Evolutionary conservation across 345 rosid species (phyloP), one percentile per base, ranked within the genome.

Genomic region (Psidium friedrichsthalianum): DNA sequence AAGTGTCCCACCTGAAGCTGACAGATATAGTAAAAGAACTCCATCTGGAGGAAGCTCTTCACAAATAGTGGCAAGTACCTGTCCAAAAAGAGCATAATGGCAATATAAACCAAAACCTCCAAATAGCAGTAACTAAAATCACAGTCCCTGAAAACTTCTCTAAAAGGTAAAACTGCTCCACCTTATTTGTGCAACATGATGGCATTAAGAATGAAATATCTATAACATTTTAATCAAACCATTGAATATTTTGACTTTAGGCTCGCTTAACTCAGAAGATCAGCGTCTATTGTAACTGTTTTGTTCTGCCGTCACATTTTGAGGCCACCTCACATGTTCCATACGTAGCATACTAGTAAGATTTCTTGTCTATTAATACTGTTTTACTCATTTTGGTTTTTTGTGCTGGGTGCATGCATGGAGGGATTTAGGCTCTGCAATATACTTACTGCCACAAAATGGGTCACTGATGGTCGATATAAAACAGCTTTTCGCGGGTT

Each of bases 21-120:
- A 97, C 86, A 95, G 90, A 90, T 95, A 97, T 90, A 97, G 56
- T 82, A 97, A 90, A 74, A 97, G 93, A 88, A 97, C 89, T 53
- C 98, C 98, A 89, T 95, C 96, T 76, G 92, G 87, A 54, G 97
- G 94, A 51, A 95, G 95, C 92, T 97, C 98, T 90, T 95, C 98
- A 87, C 93, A 92, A 84, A 93, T 92, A 57, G 95, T 97, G 58
- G 98, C 97, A 90, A 97, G 89, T 87, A 97, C 98, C 98, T 97
- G 90, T 89, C 82, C 74, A 86, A 82, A 55, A 51, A 85, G 82
- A 82, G 40, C 29, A 87, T 82, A 88, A 81, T 74, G 22, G n/a
- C 56, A 80, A 51, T 51, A 2, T 69, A 36, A 69, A 69, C 47
- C 74, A 85, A 15, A 12, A 82, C 51, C 69, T 56, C 56, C 22